phyloP scores from a whole-genome alignment of 306 rosid species.

The Hippophae tibetana region DNA sequence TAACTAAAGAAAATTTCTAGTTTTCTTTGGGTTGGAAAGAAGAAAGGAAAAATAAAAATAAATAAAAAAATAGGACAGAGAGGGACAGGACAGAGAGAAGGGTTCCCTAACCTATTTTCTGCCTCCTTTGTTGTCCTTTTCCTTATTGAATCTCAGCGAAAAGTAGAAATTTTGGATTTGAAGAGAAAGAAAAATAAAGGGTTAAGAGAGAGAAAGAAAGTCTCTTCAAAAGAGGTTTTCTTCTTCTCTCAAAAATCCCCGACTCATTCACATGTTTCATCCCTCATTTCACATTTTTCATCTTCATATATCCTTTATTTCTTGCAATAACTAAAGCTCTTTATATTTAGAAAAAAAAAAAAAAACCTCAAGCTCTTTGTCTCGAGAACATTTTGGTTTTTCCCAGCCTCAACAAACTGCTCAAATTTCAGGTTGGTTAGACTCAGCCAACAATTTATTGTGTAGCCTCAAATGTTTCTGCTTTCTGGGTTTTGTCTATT shows the following conservation, averaged over 20 bases:
- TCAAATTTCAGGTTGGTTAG: slow-evolving; percentile 19
- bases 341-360: too few species aligned
- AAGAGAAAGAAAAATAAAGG: slow-evolving; percentile 3
- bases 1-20: neutral
- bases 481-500: neutral
- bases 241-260: slow-evolving; percentile 21
- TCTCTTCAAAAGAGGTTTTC: slow-evolving; percentile 21
- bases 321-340: neutral
- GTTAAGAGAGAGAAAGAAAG: slow-evolving; percentile 25
- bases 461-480: neutral
- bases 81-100: neutral
- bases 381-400: slow-evolving; percentile 1
- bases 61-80: neutral
- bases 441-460: neutral
- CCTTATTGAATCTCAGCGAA: slow-evolving; percentile 21
- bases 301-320: slow-evolving; percentile 1
- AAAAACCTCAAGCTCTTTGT: neutral
- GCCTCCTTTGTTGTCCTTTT: slow-evolving; percentile 13
- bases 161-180: slow-evolving; percentile 7
- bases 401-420: neutral
- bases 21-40: neutral
- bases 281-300: slow-evolving; percentile 9
- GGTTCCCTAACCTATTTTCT: neutral
- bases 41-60: neutral
- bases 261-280: slow-evolving; percentile 11